Percentiles rank a stretch among this genome's conserved stretches.
Evolutionary conservation across 345 rosid species (phyloP).

Genomic region (Zanthoxylum bungeanum): DNA sequence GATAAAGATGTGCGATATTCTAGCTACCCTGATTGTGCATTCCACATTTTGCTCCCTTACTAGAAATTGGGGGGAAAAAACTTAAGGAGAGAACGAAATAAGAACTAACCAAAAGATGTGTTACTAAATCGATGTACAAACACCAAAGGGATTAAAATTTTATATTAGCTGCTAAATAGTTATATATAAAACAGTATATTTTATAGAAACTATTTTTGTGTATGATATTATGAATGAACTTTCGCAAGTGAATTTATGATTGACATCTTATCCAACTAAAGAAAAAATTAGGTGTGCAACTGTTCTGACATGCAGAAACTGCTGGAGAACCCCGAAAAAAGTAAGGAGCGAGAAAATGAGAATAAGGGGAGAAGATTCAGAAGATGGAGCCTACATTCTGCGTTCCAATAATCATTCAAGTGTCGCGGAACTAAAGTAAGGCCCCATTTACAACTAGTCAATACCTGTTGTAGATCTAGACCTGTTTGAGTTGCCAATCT

Average conservation of each 20-base stretch:
- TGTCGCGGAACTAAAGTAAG: neutral
- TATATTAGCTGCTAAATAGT: neutral
- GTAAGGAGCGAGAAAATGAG: neutral
- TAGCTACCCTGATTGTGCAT: neutral
- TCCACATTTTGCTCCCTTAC: neutral
- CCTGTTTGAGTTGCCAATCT: slow-evolving; percentile 68
- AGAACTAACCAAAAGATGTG: neutral
- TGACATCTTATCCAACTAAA: slow-evolving; percentile 1
- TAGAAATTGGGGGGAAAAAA: neutral
- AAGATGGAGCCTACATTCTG: neutral
- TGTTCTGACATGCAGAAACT: neutral
- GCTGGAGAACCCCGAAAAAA: neutral
- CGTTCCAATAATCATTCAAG: neutral
- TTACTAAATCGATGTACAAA: neutral
- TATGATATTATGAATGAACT: neutral
- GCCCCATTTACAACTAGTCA: neutral
- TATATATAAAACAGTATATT: neutral
- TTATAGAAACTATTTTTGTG: neutral
- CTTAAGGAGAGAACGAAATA: neutral
- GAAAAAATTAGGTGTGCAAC: neutral
- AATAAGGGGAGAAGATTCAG: neutral
- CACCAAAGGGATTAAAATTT: neutral
- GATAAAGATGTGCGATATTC: neutral
- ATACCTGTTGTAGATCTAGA: slow-evolving; percentile 90
- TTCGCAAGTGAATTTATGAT: neutral